phyloP scores from a whole-genome alignment of 352 stramenopile genomes.

The Globisporangium spinosum region DNA sequence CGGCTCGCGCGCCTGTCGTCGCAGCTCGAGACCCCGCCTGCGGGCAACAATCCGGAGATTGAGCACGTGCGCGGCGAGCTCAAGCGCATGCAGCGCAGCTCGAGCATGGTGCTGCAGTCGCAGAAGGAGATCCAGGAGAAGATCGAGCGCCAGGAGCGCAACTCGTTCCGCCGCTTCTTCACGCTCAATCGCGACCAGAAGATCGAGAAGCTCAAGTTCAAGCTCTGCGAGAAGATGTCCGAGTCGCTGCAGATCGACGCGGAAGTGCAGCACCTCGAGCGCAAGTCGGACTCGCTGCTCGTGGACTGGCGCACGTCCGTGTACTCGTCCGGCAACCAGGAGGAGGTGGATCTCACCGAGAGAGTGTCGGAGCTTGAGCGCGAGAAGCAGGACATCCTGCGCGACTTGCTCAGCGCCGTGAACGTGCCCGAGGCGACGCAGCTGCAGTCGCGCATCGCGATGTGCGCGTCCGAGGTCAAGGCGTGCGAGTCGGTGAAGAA shows the following conservation, averaged over 20 bases:
- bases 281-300: constrained; percentile 45
- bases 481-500: constrained; percentile 66
- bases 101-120: constrained; percentile 35
- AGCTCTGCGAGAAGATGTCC: constrained; percentile 51
- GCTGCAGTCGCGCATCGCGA: constrained; percentile 70
- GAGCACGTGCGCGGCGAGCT: constrained; percentile 41
- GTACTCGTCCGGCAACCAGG: constrained; percentile 17
- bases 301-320: constrained; percentile 43
- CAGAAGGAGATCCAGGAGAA: constrained; percentile 66
- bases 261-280: constrained; percentile 55
- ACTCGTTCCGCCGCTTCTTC: constrained; percentile 51
- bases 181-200: constrained; percentile 47
- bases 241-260: constrained; percentile 47
- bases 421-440: constrained; percentile 51
- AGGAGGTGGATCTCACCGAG: constrained; percentile 27
- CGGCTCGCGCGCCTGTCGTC: constrained; percentile 35
- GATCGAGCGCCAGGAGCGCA: constrained; percentile 63
- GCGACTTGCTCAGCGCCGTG: constrained; percentile 38
- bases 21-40: constrained; percentile 16
- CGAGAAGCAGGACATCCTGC: constrained; percentile 57
- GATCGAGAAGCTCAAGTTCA: constrained; percentile 48
- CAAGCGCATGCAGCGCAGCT: constrained; percentile 33
- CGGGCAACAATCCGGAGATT: constrained; percentile 32
- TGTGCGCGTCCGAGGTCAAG: constrained; percentile 67
- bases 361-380: constrained; percentile 47